Percentiles rank a stretch among this genome's conserved stretches.
Conservation (phyloP, 495 filamentous ascomycete species). For the Talaromyces liani region DNA sequence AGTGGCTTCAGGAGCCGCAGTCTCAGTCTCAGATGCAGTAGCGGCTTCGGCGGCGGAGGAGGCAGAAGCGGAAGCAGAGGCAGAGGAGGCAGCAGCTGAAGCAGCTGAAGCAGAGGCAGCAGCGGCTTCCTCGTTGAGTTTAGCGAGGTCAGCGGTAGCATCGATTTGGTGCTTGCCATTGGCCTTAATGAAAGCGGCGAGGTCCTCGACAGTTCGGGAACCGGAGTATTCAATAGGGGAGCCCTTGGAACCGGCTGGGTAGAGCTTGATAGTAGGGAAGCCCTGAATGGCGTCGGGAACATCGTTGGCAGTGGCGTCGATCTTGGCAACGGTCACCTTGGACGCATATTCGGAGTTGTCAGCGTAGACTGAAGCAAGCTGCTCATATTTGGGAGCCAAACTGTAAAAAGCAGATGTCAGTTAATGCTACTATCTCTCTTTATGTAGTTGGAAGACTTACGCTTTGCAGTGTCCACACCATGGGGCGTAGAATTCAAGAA, state of each 20-base stretch:
- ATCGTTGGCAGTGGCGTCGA: conserved; percentile 95
- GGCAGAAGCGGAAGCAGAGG: conserved; percentile 15
- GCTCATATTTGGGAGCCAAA: conserved; percentile 66
- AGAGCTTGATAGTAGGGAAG: conserved; percentile 99
- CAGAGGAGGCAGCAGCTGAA: conserved; percentile 14
- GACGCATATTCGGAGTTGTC: conserved; percentile 59
- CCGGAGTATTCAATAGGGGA: conserved; percentile 81
- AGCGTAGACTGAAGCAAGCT: conserved; percentile 76
- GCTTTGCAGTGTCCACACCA: conserved; percentile 99
- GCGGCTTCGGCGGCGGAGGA: conserved; percentile 20
- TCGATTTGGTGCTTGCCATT: conserved; percentile 85
- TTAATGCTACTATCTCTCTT: background rate
- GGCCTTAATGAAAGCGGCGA: conserved; percentile 88
- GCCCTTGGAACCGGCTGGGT: conserved; percentile 81
- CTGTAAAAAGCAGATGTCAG: conserved; percentile 16
- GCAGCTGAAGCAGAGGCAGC: conserved; percentile 14
- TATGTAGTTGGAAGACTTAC: conserved; percentile 24
- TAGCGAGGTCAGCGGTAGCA: conserved; percentile 41
- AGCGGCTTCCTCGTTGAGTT: conserved; percentile 27
- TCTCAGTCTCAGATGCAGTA: conserved; percentile 16
- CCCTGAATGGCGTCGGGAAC: conserved; percentile 94
- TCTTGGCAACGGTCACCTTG: conserved; percentile 93
- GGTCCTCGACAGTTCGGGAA: conserved; percentile 85
- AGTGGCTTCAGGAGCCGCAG: conserved; percentile 15
- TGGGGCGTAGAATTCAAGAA: conserved; percentile 97